phyloP scores from a whole-genome alignment of 139 green algal genomes.

The Eudorina sp. region DNA sequence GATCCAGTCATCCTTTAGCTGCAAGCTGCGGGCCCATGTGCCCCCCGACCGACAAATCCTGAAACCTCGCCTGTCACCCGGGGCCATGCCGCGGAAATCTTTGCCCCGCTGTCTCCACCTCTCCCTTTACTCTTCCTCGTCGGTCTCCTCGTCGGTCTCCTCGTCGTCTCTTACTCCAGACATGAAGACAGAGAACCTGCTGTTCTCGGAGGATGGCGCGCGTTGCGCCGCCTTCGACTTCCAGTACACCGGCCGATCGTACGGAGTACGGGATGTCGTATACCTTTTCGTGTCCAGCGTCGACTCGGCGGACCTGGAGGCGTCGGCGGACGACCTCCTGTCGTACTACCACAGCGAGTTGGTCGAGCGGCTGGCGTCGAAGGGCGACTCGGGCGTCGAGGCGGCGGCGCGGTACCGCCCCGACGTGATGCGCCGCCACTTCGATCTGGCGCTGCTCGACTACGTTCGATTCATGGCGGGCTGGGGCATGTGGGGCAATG shows the following conservation, averaged over 20 bases:
- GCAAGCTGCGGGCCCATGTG: no score
- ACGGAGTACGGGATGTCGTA: constrained; percentile 69
- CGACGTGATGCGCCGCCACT: constrained; percentile 41
- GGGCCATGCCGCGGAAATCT: no score
- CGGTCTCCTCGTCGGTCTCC: no score
- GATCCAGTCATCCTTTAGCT: no score
- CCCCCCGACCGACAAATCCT: no score
- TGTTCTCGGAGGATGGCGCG: constrained; percentile 53
- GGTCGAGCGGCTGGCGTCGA: neutral
- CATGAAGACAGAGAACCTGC: constrained; percentile 71
- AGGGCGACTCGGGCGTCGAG: neutral
- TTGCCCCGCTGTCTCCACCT: no score
- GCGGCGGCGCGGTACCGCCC: constrained; percentile 37
- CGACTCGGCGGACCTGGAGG: constrained; percentile 47
- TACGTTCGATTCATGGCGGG: constrained; percentile 76
- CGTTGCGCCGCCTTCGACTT: constrained; percentile 48
- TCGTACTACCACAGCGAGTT: constrained; percentile 62
- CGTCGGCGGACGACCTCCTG: constrained; percentile 60
- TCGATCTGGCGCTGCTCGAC: constrained; percentile 56
- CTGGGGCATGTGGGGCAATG: constrained; percentile 65
- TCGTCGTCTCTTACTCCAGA: constrained; percentile 41
- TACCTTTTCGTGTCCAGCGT: constrained; percentile 72
- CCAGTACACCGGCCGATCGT: constrained; percentile 69
- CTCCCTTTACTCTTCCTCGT: no score
- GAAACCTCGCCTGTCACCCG: no score